Evolutionary conservation across 306 rosid species (phyloP).

Genomic region (cucumber (Cucumis sativus)): Cucumber_9930_V3 NC_026656.2:24246501-24247000

Average conservation of each 20-base stretch:
- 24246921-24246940: neutral
- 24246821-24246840: constrained; percentile 13
- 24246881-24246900: neutral
- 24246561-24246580: constrained; percentile 1
- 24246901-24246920: neutral
- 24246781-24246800: neutral
- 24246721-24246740: neutral
- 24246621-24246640: neutral
- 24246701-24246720: constrained; percentile 4
- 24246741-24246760: constrained; percentile 13
- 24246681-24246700: neutral
- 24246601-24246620: neutral
- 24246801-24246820: neutral
- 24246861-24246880: neutral
- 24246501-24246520: neutral
- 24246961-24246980: constrained; percentile 16
- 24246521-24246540: neutral
- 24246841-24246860: neutral
- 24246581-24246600: constrained; percentile 8
- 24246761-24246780: constrained; percentile 12
- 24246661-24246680: neutral
- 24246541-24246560: neutral
- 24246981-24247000: constrained; percentile 1
- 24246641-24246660: neutral
- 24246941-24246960: neutral